These are phyloP conservation scores for Fraxinus greggii DNA, from an alignment of 305 asterid genomes.

Conservation along the genomic window DNA sequence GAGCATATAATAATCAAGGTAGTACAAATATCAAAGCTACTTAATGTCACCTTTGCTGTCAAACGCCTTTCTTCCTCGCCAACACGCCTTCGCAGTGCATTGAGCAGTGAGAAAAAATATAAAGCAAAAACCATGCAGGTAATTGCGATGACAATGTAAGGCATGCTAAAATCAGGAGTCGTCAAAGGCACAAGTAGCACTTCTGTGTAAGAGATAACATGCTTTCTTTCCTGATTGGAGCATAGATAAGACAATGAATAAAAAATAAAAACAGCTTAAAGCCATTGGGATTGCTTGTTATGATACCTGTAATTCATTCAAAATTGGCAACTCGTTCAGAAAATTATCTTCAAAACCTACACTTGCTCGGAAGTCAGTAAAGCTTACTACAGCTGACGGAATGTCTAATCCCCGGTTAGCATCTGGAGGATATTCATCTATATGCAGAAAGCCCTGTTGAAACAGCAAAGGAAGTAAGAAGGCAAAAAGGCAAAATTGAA, in stretches of 20 bases:
- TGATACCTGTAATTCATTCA: conserved; percentile 72
- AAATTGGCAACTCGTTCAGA: conserved; percentile 45
- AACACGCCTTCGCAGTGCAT: conserved; percentile 76
- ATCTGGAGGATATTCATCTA: conserved; percentile 97
- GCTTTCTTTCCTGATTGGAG: conserved; percentile 50
- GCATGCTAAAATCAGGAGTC: conserved; percentile 99
- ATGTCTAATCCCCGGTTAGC: conserved; percentile 99
- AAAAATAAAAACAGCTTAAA: not conserved
- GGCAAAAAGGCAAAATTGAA: not conserved
- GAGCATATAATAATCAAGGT: not conserved
- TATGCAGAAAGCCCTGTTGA: conserved; percentile 91
- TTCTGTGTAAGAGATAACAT: conserved; percentile 77
- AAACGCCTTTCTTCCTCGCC: conserved; percentile 83
- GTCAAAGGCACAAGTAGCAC: conserved; percentile 94
- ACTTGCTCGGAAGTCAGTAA: conserved; percentile 54
- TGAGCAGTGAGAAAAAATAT: conserved; percentile 90
- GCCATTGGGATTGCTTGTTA: conserved; percentile 9
- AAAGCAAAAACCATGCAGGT: conserved; percentile 94
- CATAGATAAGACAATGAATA: conserved; percentile 15
- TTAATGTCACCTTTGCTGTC: conserved; percentile 52
- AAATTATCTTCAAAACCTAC: conserved; percentile 49
- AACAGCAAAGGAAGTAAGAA: conserved; percentile 15
- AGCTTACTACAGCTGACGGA: conserved; percentile 83
- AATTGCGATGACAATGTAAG: conserved; percentile 94
- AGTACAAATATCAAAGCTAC: not conserved